Conservation (phyloP, 2,329 filamentous ascomycete genomes). For the Exserohilum turcica region DNA sequence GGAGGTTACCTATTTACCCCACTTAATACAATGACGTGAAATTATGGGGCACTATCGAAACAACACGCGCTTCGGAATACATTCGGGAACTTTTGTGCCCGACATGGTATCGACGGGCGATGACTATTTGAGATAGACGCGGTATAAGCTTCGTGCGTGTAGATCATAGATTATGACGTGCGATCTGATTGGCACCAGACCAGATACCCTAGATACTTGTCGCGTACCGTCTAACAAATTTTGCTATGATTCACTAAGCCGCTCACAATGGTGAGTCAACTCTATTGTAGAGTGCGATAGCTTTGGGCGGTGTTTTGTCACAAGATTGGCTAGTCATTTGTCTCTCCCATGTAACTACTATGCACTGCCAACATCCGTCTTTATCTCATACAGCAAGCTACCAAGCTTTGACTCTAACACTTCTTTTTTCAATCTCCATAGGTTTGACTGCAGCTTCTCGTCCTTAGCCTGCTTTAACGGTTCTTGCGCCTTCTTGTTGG, state of each 20-base stretch:
- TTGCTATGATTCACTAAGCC: not conserved
- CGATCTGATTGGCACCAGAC: too few relatives aligned
- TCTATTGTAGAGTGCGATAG: too few relatives aligned
- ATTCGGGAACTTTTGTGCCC: not conserved
- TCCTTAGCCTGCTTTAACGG: conserved; percentile 52
- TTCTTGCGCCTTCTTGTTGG: conserved; percentile 55
- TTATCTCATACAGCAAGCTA: conserved; percentile 37
- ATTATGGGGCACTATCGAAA: conserved; percentile 4
- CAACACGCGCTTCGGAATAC: conserved; percentile 22
- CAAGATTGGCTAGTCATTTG: too few relatives aligned
- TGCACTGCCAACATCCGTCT: too few relatives aligned
- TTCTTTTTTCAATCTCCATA: conserved; percentile 55
- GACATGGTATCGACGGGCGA: not conserved
- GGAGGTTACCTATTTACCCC: conserved; percentile 9
- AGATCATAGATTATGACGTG: not conserved
- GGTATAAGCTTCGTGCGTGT: not conserved
- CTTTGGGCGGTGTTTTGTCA: too few relatives aligned
- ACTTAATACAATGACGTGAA: conserved; percentile 21
- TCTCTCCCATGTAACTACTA: too few relatives aligned
- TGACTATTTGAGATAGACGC: conserved; percentile 3
- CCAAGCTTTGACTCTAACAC: conserved; percentile 52
- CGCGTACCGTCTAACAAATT: not conserved
- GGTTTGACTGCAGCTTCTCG: conserved; percentile 49
- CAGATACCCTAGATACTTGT: too few relatives aligned
- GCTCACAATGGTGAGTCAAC: too few relatives aligned